Base-by-base conservation (phyloP, 2,329 filamentous ascomycete genomes). In the Pseudocercospora fijiensis region DNA sequence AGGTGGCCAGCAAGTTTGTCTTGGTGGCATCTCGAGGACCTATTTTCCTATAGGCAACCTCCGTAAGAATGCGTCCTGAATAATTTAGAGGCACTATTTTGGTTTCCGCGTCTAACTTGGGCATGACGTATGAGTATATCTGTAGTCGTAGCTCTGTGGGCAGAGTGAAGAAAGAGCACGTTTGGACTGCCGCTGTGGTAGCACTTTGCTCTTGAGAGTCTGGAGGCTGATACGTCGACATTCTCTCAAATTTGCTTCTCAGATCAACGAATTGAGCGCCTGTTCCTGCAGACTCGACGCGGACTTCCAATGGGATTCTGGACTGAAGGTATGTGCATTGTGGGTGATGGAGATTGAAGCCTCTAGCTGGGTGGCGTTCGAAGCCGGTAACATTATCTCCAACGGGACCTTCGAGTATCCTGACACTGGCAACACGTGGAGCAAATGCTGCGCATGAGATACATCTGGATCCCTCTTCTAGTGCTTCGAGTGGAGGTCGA, bases 141-240 rank as follows among this genome's bases (percentile, higher is more conserved):
- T 88, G 81, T 56, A 88, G 84, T 26, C 83, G 82, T 4, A 90
- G 79, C 69, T 90, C 87, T 2, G 81, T 79, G 24, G 89, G 83
- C 1, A 90, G 79, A 16, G 68, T 72, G 74, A 81, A 79, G 61
- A 81, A 69, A 11, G 68, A 65, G 45, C 68, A 74, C 16, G 64
- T 64, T 24, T 66, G 71, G 0, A 16, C 10, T n/a, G 45, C 47
- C 13, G 57, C 18, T 16, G 61, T 37, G 4, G 51, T 33, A 9
- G 30, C 16, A 9, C 58, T 52, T 10, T 18, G 43, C 26, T 26
- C 2, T 11, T 8, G 22, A 26, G 26, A 7, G 7, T 9, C 9
- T 26, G 47, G 10, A 18, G 61, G 56, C 27, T 33, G 60, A 28
- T n/a, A 53, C 4, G 22, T 53, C 1, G 30, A 58, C 5, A 47